Percentiles rank a stretch among this genome's conserved stretches.
phyloP scores from a whole-genome alignment of 768 basidiomycete species.

The Sporobolomyces phaffii region DNA sequence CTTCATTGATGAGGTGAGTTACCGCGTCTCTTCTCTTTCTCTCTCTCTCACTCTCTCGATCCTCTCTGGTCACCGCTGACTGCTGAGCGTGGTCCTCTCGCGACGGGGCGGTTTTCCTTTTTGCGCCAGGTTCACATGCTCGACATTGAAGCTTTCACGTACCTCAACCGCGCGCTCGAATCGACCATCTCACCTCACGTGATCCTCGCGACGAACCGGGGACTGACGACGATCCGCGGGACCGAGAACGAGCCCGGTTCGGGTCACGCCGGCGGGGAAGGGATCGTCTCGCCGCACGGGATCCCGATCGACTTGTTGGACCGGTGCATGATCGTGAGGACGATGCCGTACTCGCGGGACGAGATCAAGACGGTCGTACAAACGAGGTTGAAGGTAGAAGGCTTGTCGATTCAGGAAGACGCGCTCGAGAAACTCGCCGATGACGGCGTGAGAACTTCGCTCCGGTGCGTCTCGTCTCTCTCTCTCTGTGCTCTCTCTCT shows the following conservation, averaged over 20 bases:
- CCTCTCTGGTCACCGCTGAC: too few relatives aligned
- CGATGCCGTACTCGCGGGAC: conserved; percentile 70
- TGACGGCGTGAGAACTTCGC: conserved; percentile 49
- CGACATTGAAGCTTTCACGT: conserved; percentile 98
- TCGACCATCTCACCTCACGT: conserved; percentile 97
- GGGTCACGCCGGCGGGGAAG: conserved; percentile 47
- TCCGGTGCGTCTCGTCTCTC: conserved; percentile 33
- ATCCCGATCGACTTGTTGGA: conserved; percentile 89
- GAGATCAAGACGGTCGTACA: conserved; percentile 82
- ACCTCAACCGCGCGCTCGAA: conserved; percentile 89
- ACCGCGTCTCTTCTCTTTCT: neutral
- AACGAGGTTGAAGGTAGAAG: conserved; percentile 78
- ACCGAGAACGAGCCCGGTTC: conserved; percentile 54
- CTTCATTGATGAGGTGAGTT: conserved; percentile 90
- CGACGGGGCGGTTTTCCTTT: too few relatives aligned
- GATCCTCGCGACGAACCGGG: conserved; percentile 91
- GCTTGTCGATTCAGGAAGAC: conserved; percentile 64
- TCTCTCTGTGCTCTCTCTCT: too few relatives aligned
- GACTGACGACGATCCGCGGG: conserved; percentile 83
- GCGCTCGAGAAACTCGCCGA: conserved; percentile 73
- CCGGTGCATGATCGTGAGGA: conserved; percentile 92
- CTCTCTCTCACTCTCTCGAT: too few relatives aligned
- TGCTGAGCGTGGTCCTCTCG: too few relatives aligned
- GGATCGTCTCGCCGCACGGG: conserved; percentile 86
- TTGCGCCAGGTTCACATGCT: conserved; percentile 99